These are phyloP conservation scores for Wolfiporia cocos DNA, from an alignment of 1,284 basidiomycete genomes.

Conservation along the genomic window DNA sequence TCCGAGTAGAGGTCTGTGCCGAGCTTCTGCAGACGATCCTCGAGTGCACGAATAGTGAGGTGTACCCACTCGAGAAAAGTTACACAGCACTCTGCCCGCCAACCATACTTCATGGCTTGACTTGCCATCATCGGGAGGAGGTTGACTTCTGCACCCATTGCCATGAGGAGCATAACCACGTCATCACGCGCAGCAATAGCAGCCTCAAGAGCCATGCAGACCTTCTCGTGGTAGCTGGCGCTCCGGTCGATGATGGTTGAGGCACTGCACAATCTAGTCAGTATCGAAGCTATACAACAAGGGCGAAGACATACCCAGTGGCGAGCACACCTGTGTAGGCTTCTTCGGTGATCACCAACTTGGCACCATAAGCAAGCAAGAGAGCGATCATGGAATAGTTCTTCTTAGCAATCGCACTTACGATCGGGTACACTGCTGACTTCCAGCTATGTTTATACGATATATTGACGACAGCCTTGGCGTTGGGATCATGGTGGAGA, in stretches of 20 bases:
- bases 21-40: background rate
- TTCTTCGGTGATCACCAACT: conserved; percentile 26
- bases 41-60: conserved; percentile 21
- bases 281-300: no score
- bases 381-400: conserved; percentile 33
- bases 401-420: conserved; percentile 27
- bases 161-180: conserved; percentile 34
- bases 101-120: background rate
- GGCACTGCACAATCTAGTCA: no score
- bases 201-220: conserved; percentile 34
- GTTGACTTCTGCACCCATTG: conserved; percentile 37
- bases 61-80: conserved; percentile 39
- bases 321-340: no score
- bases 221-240: conserved; percentile 4
- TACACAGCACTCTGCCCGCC: conserved; percentile 8
- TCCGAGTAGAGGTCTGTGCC: no score
- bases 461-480: conserved; percentile 39
- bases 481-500: conserved; percentile 42
- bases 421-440: conserved; percentile 29
- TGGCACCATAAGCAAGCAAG: conserved; percentile 36
- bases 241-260: no score
- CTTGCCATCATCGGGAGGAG: conserved; percentile 7
- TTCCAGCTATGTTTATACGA: conserved; percentile 23
- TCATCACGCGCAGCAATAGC: conserved; percentile 35
- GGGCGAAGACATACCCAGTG: no score